Evolutionary conservation across 2,329 filamentous ascomycete genomes (phyloP).

Genomic region (Curvularia verruculosa): DNA sequence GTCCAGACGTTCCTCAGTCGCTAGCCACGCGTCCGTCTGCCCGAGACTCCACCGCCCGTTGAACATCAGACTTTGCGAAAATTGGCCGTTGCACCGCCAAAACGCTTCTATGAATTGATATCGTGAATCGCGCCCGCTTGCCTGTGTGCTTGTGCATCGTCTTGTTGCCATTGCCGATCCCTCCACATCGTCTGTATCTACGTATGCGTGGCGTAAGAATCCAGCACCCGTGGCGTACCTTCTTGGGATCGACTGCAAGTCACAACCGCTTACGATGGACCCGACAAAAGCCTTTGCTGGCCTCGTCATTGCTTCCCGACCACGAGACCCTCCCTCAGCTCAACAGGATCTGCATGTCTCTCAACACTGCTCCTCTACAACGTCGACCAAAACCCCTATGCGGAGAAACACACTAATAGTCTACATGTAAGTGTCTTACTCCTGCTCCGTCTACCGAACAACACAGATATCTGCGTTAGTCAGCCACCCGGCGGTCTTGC

Average conservation of each 20-base stretch:
- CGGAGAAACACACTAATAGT: neutral
- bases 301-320: conserved; percentile 16
- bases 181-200: neutral
- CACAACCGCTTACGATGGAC: conserved; percentile 15
- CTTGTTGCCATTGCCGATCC: neutral
- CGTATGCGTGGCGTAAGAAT: conserved; percentile 8
- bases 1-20: conserved; percentile 16
- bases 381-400: conserved; percentile 1
- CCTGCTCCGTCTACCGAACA: neutral
- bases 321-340: conserved; percentile 5
- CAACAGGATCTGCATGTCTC: conserved; percentile 1
- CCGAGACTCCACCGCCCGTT: conserved; percentile 9
- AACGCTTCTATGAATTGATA: neutral
- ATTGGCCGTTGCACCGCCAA: neutral
- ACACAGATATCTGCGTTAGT: neutral
- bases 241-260: conserved; percentile 17
- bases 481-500: neutral
- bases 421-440: neutral
- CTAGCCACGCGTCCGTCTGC: conserved; percentile 22
- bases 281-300: conserved; percentile 12
- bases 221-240: conserved; percentile 14
- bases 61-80: conserved; percentile 8
- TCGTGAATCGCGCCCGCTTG: neutral
- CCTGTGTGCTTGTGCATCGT: neutral
- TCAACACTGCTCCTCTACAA: conserved; percentile 5